Percentiles rank a stretch among this genome's conserved stretches.
Evolutionary conservation across 176 grass and related monocot species (phyloP).

Genomic region (Echinochloa phyllopogon): DNA sequence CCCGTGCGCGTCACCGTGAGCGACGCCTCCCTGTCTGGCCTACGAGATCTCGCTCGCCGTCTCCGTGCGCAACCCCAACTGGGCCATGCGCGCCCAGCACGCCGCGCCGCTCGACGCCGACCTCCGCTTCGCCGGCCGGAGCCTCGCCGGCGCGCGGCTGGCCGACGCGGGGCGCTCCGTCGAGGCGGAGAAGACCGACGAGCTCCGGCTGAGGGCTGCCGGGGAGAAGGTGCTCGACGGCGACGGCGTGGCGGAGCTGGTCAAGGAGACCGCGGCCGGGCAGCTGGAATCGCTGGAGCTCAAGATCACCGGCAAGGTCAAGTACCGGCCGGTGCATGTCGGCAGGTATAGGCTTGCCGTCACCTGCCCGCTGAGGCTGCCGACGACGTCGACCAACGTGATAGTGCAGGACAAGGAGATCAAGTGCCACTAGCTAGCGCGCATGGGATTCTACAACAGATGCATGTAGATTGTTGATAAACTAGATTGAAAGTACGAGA

Average conservation of each 20-base stretch:
- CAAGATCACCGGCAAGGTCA: background rate
- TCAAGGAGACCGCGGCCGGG: slow-evolving; percentile 30
- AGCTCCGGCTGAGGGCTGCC: background rate
- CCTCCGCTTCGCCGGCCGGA: no score
- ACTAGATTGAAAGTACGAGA: no score
- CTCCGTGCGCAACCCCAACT: no score
- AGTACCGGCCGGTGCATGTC: background rate
- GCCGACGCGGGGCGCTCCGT: background rate
- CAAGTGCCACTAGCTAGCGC: background rate
- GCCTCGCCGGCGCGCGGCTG: no score
- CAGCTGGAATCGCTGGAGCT: slow-evolving; percentile 24
- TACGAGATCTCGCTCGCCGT: no score
- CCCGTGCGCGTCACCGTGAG: no score
- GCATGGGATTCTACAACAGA: no score
- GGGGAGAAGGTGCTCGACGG: no score
- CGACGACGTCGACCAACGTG: background rate
- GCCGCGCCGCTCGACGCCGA: no score
- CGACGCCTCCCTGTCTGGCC: no score
- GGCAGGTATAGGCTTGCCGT: background rate
- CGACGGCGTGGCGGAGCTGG: slow-evolving; percentile 3
- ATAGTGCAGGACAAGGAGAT: background rate
- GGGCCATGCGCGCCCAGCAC: no score
- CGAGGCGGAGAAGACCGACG: background rate
- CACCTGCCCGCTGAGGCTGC: background rate
- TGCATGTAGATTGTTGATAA: no score